Evolutionary conservation across 2,329 filamentous ascomycete genomes (phyloP), one percentile per base, ranked within the genome.

Genomic region (Aspergillus ochraceoroseus): DNA sequence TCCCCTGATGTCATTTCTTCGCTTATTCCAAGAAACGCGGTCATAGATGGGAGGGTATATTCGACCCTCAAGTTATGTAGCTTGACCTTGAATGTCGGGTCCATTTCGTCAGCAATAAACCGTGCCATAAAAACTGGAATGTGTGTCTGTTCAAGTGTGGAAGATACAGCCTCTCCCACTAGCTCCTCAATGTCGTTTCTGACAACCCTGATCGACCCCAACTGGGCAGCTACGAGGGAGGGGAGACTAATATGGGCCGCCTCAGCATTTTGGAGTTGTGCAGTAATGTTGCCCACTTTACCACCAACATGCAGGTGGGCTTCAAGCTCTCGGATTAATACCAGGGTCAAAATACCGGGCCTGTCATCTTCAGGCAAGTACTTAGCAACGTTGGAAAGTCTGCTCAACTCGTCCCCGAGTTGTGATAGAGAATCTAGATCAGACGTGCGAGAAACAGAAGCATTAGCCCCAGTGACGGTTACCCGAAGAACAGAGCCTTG

Each of bases 361-460:
- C 89, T 79, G 54, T 98, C 90, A 63, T 98, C 92, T 53, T 98
- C 90, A 0, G 92, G 90, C 2, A 98, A 73, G 60, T 96, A 96
- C 59, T 95, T 96, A 5, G 90, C 79, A 17, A 98, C 87, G 0
- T 82, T 89, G 0, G 88, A 86, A 4, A 98, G 71, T 51, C 85
- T 87, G 4, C 83, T 75, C 33, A 96, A 62, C 55, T 98, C 92
- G 48, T 85, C 82, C 0, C 77, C 82, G 6, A 98, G 74, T 7
- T 75, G 74, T 5, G 82, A 77, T 9, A 98, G 70, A 28, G 78
- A 76, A 7, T 77, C 71, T 11, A 95, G 67, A 49, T 83, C 79
- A 7, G 77, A 70, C 26, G 87, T 65, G 46, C 81, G 79, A 5
- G 73, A 71, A 11, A 92, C 67, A 3, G 75, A 70, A 14, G 82